Conservation (phyloP, 2,329 filamentous ascomycete genomes). For the Ramichloridium luteum region DNA sequence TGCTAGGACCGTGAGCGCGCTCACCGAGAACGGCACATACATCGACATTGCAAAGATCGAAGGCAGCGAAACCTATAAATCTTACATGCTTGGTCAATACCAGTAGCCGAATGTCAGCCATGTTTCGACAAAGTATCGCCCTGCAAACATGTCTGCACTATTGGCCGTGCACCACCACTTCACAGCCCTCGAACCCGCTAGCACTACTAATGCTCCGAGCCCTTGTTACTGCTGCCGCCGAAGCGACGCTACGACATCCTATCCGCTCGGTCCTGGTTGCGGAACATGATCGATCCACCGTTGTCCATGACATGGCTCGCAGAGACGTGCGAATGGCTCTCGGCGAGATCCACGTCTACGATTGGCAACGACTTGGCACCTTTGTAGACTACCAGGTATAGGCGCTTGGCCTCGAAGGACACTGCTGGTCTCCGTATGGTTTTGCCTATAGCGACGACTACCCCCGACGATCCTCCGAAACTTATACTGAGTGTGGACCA, state of each 20-base stretch:
- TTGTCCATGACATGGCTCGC: too few relatives aligned
- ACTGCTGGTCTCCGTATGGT: too few relatives aligned
- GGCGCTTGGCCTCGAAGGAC: neutral
- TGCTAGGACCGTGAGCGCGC: constrained; percentile 3
- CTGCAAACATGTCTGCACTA: too few relatives aligned
- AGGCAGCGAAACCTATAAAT: constrained; percentile 4
- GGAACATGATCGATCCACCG: too few relatives aligned
- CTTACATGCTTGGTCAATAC: constrained; percentile 4
- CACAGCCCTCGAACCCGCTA: neutral
- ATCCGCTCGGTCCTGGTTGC: too few relatives aligned
- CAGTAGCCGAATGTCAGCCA: neutral
- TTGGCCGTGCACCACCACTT: neutral
- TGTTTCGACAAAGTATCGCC: too few relatives aligned
- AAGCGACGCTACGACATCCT: too few relatives aligned
- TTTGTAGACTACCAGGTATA: too few relatives aligned
- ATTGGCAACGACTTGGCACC: neutral
- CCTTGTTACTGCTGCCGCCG: constrained; percentile 3
- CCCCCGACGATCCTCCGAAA: neutral
- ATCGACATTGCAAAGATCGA: constrained; percentile 9
- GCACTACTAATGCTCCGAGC: constrained; percentile 3
- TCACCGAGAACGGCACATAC: constrained; percentile 2
- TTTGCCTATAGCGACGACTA: too few relatives aligned
- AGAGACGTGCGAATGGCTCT: neutral
- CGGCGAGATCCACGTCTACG: neutral
- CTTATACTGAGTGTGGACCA: neutral